A percentile compares a stretch with the other conserved stretches of the same genome.
These are phyloP conservation scores for Mycena haematopus DNA, from an alignment of 768 basidiomycete species.

Conservation along the genomic window DNA sequence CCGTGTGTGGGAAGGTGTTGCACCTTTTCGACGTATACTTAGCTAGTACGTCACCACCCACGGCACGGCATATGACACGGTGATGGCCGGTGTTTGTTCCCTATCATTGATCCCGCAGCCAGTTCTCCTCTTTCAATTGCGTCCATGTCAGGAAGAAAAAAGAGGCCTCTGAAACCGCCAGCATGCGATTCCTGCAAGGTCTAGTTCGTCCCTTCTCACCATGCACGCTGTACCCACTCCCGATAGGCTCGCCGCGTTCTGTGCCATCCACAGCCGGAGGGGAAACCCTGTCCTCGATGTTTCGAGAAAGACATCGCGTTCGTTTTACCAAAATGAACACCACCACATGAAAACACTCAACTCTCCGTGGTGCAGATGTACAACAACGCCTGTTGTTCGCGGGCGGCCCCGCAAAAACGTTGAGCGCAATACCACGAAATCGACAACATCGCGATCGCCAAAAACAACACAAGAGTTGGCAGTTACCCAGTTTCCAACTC, in stretches of 20 bases:
- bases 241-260: conserved; percentile 4
- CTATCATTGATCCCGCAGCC: too few species aligned
- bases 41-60: too few species aligned
- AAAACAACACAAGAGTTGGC: neutral
- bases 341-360: neutral
- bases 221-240: too few species aligned
- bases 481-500: neutral
- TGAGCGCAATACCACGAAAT: neutral
- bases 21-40: too few species aligned
- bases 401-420: neutral
- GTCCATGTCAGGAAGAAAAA: neutral
- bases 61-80: too few species aligned
- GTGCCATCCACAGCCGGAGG: conserved; percentile 7
- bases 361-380: conserved; percentile 6
- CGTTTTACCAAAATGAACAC: neutral
- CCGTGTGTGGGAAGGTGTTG: too few species aligned
- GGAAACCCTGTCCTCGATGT: conserved; percentile 1
- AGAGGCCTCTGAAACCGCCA: neutral
- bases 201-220: neutral
- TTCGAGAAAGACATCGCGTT: neutral
- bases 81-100: too few species aligned
- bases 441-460: neutral
- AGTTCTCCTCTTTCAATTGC: too few species aligned
- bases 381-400: conserved; percentile 2
- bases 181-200: conserved; percentile 7